A percentile compares a stretch with the other conserved stretches of the same genome.
Conservation (phyloP, 257 asterid genomes). For the Mentha longifolia region DNA sequence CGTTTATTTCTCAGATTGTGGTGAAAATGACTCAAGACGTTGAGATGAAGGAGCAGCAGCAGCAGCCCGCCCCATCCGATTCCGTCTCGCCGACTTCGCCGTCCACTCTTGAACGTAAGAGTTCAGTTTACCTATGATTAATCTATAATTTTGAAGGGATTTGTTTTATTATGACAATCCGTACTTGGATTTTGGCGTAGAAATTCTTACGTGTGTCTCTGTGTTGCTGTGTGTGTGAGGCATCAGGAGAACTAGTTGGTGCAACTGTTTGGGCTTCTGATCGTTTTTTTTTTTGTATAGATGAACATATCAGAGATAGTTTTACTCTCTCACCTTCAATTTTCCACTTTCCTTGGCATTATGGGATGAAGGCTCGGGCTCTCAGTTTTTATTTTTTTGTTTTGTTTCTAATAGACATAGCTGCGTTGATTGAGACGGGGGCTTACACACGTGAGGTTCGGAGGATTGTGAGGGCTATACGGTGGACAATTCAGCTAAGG, state of each 20-base stretch:
- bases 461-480: constrained; percentile 71
- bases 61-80: constrained; percentile 53
- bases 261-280: not conserved
- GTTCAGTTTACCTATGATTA: not conserved
- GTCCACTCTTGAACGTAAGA: constrained; percentile 59
- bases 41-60: constrained; percentile 85
- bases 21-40: constrained; percentile 72
- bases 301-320: not conserved
- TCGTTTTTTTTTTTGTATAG: not conserved
- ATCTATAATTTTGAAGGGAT: not conserved
- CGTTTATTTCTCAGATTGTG: constrained; percentile 47
- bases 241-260: not conserved
- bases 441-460: constrained; percentile 79
- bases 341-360: not conserved
- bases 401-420: constrained; percentile 53
- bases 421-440: constrained; percentile 75
- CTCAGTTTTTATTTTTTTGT: constrained; percentile 18
- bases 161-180: not conserved
- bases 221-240: not conserved
- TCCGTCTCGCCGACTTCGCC: constrained; percentile 46
- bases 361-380: not conserved
- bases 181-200: not conserved
- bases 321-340: not conserved
- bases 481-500: constrained; percentile 72
- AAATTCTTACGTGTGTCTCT: not conserved